A percentile compares a stretch with the other conserved stretches of the same genome.
phyloP scores from a whole-genome alignment of 2,329 filamentous ascomycete genomes.

The Dothideomycetes sp. region DNA sequence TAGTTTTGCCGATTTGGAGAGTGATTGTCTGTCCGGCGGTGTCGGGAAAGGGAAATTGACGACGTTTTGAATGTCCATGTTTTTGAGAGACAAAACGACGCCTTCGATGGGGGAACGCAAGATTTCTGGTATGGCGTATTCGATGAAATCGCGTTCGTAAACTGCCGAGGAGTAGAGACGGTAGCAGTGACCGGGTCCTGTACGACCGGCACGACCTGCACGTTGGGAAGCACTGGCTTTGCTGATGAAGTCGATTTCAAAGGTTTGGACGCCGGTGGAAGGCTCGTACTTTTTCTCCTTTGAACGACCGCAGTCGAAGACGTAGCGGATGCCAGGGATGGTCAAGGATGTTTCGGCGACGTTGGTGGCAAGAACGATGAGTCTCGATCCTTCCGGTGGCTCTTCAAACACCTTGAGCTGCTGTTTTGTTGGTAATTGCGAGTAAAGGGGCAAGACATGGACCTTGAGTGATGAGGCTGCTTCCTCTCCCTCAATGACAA shows the following conservation, averaged over 20 bases:
- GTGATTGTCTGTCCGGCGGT: slow-evolving; percentile 64
- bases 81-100: slow-evolving; percentile 84
- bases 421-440: slow-evolving; percentile 78
- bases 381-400: slow-evolving; percentile 64
- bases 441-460: slow-evolving; percentile 89
- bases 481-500: slow-evolving; percentile 36
- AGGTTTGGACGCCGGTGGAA: slow-evolving; percentile 87
- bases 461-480: slow-evolving; percentile 58
- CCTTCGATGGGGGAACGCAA: slow-evolving; percentile 83
- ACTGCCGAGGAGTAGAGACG: slow-evolving; percentile 88
- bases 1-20: slow-evolving; percentile 77
- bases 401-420: slow-evolving; percentile 85
- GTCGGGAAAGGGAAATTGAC: slow-evolving; percentile 96
- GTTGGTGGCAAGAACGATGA: slow-evolving; percentile 89
- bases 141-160: slow-evolving; percentile 78
- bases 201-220: slow-evolving; percentile 87
- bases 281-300: slow-evolving; percentile 88
- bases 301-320: slow-evolving; percentile 86
- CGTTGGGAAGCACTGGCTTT: slow-evolving; percentile 92
- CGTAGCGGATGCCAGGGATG: slow-evolving; percentile 88
- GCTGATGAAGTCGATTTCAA: slow-evolving; percentile 92
- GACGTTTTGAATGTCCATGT: slow-evolving; percentile 84
- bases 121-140: slow-evolving; percentile 83
- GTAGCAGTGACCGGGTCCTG: slow-evolving; percentile 92
- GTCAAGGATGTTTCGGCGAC: slow-evolving; percentile 96